A percentile compares a stretch with the other conserved stretches of the same genome.
Conservation (phyloP, 345 rosid species). For the Conringia planisiliqua region DNA sequence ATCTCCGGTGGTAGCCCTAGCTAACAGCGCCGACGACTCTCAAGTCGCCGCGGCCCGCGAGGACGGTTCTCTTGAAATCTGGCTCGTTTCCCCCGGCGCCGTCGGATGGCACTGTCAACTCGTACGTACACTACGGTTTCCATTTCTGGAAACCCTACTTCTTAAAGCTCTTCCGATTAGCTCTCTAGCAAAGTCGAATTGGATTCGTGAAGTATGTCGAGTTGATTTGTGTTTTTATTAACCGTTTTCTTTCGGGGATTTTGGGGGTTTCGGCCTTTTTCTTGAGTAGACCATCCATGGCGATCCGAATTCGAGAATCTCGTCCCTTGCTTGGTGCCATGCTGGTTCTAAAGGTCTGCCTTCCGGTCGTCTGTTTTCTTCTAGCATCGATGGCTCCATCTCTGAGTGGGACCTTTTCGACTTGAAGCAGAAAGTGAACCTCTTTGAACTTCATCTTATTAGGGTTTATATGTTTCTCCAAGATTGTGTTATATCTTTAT, state of each 20-base stretch:
- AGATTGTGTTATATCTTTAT: neutral
- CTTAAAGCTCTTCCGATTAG: conserved; percentile 6
- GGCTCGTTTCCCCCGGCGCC: conserved; percentile 95
- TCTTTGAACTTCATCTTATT: neutral
- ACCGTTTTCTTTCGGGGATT: conserved; percentile 9
- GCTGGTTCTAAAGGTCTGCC: conserved; percentile 49
- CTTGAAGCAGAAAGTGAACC: conserved; percentile 66
- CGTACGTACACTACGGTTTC: conserved; percentile 52
- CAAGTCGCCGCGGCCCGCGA: conserved; percentile 90
- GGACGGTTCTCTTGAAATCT: conserved; percentile 92
- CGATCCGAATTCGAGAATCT: conserved; percentile 63
- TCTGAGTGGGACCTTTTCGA: conserved; percentile 88
- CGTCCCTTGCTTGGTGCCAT: conserved; percentile 80
- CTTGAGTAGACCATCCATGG: conserved; percentile 71
- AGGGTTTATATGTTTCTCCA: neutral
- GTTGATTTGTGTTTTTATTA: conserved; percentile 33
- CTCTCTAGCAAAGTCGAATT: conserved; percentile 8
- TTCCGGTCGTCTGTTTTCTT: conserved; percentile 77
- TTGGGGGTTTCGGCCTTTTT: neutral
- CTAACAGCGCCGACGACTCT: conserved; percentile 64
- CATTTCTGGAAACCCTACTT: neutral
- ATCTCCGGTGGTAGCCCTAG: conserved; percentile 82
- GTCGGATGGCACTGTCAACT: conserved; percentile 98
- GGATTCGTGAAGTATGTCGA: conserved; percentile 29
- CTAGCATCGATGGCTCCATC: conserved; percentile 78